phyloP scores from a whole-genome alignment of 2,329 filamentous ascomycete species.

The Grosmannia penicillata region DNA sequence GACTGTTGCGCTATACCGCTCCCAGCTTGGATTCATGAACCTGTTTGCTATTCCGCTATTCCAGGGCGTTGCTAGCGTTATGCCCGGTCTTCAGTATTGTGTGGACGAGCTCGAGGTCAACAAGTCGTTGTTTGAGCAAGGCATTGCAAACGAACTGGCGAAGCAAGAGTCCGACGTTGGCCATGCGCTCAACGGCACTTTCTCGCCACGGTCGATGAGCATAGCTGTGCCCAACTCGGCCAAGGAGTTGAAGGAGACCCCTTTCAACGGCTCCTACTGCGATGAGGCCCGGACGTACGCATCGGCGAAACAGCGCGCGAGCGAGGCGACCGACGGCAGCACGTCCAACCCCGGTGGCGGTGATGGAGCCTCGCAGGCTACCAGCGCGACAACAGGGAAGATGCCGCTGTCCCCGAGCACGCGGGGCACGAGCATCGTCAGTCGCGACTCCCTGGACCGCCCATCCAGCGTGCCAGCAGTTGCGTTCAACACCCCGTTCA shows the following conservation, averaged over 20 bases:
- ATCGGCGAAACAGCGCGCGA: slow-evolving; percentile 34
- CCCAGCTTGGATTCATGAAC: slow-evolving; percentile 93
- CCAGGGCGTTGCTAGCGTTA: slow-evolving; percentile 68
- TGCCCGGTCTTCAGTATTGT: slow-evolving; percentile 73
- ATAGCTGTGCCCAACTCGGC: slow-evolving; percentile 16
- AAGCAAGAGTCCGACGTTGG: slow-evolving; percentile 25
- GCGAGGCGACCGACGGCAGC: slow-evolving; percentile 48
- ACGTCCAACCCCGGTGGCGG: slow-evolving; percentile 36
- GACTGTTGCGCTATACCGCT: slow-evolving; percentile 64
- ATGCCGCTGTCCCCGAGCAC: slow-evolving; percentile 52
- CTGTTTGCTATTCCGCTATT: slow-evolving; percentile 90
- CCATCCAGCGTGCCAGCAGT: slow-evolving; percentile 24
- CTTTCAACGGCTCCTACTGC: slow-evolving; percentile 20
- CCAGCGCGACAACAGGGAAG: slow-evolving; percentile 47
- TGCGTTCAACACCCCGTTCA: slow-evolving; percentile 14
- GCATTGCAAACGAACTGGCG: slow-evolving; percentile 48
- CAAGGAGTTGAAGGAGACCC: slow-evolving; percentile 1
- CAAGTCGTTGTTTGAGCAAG: slow-evolving; percentile 55
- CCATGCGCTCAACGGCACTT: slow-evolving; percentile 23
- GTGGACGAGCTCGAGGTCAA: slow-evolving; percentile 71
- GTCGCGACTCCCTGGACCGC: slow-evolving; percentile 40
- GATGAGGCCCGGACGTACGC: slow-evolving; percentile 25
- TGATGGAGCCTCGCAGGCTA: slow-evolving; percentile 49
- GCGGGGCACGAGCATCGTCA: slow-evolving; percentile 50
- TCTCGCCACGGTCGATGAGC: slow-evolving; percentile 30